Base-by-base conservation (phyloP, 2,329 filamentous ascomycete genomes). In the Alternaria atra region DNA sequence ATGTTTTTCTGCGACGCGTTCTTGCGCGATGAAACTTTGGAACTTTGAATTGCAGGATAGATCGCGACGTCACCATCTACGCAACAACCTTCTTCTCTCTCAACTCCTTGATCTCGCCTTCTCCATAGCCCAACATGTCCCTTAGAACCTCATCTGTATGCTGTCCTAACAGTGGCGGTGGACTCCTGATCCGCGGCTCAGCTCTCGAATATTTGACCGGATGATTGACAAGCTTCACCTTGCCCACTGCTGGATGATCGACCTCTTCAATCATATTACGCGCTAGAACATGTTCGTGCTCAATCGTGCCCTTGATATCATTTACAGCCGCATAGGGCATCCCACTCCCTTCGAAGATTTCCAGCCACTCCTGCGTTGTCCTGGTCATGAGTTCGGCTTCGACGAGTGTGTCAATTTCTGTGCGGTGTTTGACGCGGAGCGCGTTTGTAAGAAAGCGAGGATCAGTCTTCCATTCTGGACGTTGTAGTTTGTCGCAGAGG, bases 271-370 rank as follows among this genome's bases (percentile, higher is more conserved):
- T 91, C 95, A 99, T 98, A 61, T 90, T 87, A 55, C 95, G 86
- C 15, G 93, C 93, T 55, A 83, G 80, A 2, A 88, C 87, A 79
- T 99, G 95, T 64, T 90, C 86, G 75, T 97, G 93, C 65, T 91
- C 89, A 52, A 99, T 82, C 0, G 94, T 92, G 17, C 85, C 87
- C 77, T 95, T 91, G 13, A 98, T 89, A 74, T 98, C 94, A 74
- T 98, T 98, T 63, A 98, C 90, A 1, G 94, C 92, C 0, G 94
- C 91, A 73, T 95, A 98, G 0, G 94, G 95, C 89, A 98, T 89
- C 2, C 95, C 94, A 57, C 87, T 91, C n/a, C 92, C 93, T 71
- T 97, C 92, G 55, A 97, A 91, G 0, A 94, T 82, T 1, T 89
- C 86, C 4, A 98, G 83, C 95, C 95, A 99, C 75, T 97, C 89